Base-by-base conservation (phyloP, 2,329 filamentous ascomycete species). In the Arthrobotrys megalospora region DNA sequence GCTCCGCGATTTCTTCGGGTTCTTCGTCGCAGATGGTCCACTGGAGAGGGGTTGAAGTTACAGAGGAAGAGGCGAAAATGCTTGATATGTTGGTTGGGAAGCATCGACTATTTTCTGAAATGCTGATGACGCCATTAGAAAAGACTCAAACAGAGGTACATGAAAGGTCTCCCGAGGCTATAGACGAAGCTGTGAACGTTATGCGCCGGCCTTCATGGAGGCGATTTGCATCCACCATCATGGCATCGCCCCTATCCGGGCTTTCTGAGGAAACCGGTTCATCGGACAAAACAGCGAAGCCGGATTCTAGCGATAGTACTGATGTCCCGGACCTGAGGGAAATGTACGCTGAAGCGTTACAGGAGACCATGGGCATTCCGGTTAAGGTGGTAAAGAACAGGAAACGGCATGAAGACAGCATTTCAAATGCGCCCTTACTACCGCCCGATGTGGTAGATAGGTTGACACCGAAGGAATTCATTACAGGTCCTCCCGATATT, bases 11-110 rank as follows among this genome's bases (percentile, higher is more conserved):
- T 8, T 45, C 66, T 11, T 28, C 60, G 3, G 19, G 41, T 4
- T 60, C 66, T 1, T 53, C 73, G 4, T 62, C 66, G 12, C 71
- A 67, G 16, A 36, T 71, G 50, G 66, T 77, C 60, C 73, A 77
- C 34, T 71, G 66, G 73, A 70, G 73, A 48, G 73, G 73, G 2
- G 73, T 66, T 11, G 73, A 77, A 24, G 66, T 77, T 19, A 77
- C 73, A 14, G 73, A 77, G 14, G 73, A 71, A 38, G 73, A 77
- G 24, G 73, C 73, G 7, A 77, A 71, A 41, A 71, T 77, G 32
- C 66, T 77, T n/a, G 73, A 77, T 32, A 77, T 71, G 73, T 32
- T 77, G 11, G 60, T 77, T 28, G 66, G 73, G 11, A 77, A 52
- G 41, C 48, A 77, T 47, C 48, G 73, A 48, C 36, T 77, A 12